phyloP scores from a whole-genome alignment of 768 basidiomycete genomes.

The Russula sp. region DNA sequence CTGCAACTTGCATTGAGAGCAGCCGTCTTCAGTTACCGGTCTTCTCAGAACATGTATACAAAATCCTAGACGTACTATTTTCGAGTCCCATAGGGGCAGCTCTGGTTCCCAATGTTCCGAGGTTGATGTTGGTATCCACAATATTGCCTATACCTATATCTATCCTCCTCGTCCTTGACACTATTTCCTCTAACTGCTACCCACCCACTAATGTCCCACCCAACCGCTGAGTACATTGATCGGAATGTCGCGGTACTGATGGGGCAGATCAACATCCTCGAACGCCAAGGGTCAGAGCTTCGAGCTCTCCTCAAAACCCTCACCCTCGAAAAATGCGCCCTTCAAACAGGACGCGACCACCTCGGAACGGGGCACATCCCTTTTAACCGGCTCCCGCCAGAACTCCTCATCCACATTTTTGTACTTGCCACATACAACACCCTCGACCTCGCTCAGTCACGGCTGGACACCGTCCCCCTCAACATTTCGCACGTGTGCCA shows the following conservation, averaged over 20 bases:
- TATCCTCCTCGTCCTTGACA: too few species aligned
- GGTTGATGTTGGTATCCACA: too few species aligned
- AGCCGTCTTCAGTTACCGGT: too few species aligned
- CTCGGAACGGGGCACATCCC: conserved; percentile 7
- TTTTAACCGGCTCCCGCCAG: conserved; percentile 18
- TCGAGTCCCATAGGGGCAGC: too few species aligned
- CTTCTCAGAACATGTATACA: too few species aligned
- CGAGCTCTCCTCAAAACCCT: conserved; percentile 16
- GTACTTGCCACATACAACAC: not conserved
- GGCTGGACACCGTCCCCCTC: conserved; percentile 12
- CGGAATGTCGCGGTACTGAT: conserved; percentile 6
- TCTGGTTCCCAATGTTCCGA: too few species aligned
- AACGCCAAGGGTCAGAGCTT: conserved; percentile 11
- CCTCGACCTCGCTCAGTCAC: not conserved
- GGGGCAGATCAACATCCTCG: conserved; percentile 8
- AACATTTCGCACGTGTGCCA: conserved; percentile 21
- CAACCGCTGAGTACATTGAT: not conserved
- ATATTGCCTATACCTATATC: too few species aligned
- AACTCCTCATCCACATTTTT: conserved; percentile 23
- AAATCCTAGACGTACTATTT: too few species aligned
- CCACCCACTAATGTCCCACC: not conserved
- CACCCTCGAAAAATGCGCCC: not conserved
- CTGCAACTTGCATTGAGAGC: too few species aligned
- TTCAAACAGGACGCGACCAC: conserved; percentile 2
- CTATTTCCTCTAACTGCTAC: not conserved